Percentiles rank a stretch among this genome's conserved stretches.
phyloP scores from a whole-genome alignment of 306 rosid species.

The Cicer cuneatum region DNA sequence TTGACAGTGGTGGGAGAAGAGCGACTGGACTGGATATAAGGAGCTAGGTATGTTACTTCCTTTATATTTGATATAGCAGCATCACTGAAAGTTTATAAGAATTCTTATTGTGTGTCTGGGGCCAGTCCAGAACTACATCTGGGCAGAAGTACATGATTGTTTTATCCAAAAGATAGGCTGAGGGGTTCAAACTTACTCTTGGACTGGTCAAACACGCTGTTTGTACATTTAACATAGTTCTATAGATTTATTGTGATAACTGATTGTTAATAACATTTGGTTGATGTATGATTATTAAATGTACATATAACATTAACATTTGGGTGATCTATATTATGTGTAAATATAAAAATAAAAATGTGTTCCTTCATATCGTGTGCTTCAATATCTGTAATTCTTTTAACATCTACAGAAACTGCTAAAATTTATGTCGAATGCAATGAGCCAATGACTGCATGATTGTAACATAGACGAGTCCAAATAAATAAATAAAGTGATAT shows the following conservation, averaged over 20 bases:
- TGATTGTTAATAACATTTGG: slow-evolving; percentile 11
- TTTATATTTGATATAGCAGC: slow-evolving; percentile 29
- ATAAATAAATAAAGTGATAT: slow-evolving; percentile 7
- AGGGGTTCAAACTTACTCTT: slow-evolving; percentile 34
- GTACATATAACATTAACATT: slow-evolving; percentile 6
- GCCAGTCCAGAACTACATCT: slow-evolving; percentile 6
- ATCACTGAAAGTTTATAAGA: slow-evolving; percentile 11
- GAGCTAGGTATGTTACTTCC: slow-evolving; percentile 82
- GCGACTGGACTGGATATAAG: slow-evolving; percentile 99
- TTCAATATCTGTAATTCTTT: slow-evolving; percentile 11
- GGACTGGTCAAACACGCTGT: slow-evolving; percentile 24
- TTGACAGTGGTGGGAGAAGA: slow-evolving; percentile 99
- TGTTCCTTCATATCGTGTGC: slow-evolving; percentile 13
- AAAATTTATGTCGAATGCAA: slow-evolving; percentile 4
- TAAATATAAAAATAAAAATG: not conserved
- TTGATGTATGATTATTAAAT: slow-evolving; percentile 1
- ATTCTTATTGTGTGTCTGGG: slow-evolving; percentile 23
- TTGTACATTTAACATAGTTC: slow-evolving; percentile 23
- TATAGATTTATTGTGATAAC: slow-evolving; percentile 28
- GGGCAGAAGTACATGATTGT: slow-evolving; percentile 29
- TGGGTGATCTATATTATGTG: slow-evolving; percentile 7
- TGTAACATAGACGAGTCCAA: not conserved
- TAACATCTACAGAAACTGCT: not conserved
- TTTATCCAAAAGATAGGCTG: slow-evolving; percentile 11
- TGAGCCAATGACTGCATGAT: slow-evolving; percentile 22